Percentiles rank a stretch among this genome's conserved stretches.
Conservation (phyloP, 2,329 filamentous ascomycete genomes). For the Apiospora phragmitis region DNA sequence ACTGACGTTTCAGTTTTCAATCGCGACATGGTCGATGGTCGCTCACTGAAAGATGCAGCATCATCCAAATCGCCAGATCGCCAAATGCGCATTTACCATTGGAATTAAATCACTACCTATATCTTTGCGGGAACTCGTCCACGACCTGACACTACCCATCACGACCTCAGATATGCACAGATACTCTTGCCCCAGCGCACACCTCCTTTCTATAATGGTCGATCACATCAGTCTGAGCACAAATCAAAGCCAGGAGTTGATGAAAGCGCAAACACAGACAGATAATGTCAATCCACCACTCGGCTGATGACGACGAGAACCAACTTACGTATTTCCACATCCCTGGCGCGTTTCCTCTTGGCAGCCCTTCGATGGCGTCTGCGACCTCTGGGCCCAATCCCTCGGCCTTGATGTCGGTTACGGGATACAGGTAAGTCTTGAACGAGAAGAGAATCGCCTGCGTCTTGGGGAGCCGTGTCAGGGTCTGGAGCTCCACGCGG, state of each 20-base stretch:
- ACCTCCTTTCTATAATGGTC: conserved; percentile 14
- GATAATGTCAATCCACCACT: neutral
- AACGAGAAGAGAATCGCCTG: conserved; percentile 53
- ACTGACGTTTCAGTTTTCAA: neutral
- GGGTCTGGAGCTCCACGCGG: conserved; percentile 52
- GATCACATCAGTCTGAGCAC: conserved; percentile 22
- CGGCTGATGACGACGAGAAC: neutral
- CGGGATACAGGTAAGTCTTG: conserved; percentile 54
- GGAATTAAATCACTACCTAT: neutral
- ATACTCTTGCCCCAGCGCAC: conserved; percentile 43
- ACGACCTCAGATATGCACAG: conserved; percentile 45
- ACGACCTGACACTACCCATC: neutral
- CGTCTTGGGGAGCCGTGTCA: conserved; percentile 49
- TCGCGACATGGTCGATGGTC: neutral
- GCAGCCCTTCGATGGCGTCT: conserved; percentile 53
- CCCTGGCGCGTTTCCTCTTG: conserved; percentile 49
- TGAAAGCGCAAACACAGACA: neutral
- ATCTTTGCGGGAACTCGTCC: neutral
- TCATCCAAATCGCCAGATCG: neutral
- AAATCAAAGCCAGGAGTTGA: neutral
- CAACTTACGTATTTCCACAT: conserved; percentile 55
- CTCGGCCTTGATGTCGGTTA: conserved; percentile 49
- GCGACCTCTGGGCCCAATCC: conserved; percentile 47
- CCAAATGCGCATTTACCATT: neutral
- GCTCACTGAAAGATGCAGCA: neutral